Conservation (phyloP, 2,329 filamentous ascomycete species). For the Sporothrix variecibatus region DNA sequence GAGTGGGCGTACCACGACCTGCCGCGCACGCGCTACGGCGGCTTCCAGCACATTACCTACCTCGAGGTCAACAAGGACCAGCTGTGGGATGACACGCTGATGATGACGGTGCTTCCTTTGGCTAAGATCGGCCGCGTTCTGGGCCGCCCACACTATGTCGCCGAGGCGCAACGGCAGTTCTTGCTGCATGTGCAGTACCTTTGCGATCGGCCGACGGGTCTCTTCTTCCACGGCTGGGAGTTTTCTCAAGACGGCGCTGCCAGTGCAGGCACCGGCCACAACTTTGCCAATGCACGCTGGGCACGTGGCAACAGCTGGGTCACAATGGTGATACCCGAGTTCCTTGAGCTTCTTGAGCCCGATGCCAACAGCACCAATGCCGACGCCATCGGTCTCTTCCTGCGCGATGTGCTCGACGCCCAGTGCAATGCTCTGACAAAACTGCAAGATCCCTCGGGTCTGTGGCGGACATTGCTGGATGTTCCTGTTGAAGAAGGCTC, state of each 20-base stretch:
- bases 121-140: slow-evolving; percentile 77
- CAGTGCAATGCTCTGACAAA: slow-evolving; percentile 66
- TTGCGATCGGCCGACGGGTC: slow-evolving; percentile 68
- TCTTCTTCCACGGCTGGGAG: slow-evolving; percentile 83
- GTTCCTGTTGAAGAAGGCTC: slow-evolving; percentile 66
- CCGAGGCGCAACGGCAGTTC: slow-evolving; percentile 77
- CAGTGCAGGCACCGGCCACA: slow-evolving; percentile 49
- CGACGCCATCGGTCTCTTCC: slow-evolving; percentile 51
- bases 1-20: slow-evolving; percentile 82
- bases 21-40: slow-evolving; percentile 67
- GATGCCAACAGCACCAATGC: slow-evolving; percentile 59
- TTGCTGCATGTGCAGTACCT: slow-evolving; percentile 77
- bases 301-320: slow-evolving; percentile 70
- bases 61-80: slow-evolving; percentile 70
- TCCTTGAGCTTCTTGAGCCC: slow-evolving; percentile 71
- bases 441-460: slow-evolving; percentile 62
- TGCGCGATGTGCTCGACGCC: slow-evolving; percentile 65
- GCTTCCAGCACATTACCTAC: slow-evolving; percentile 78
- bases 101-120: slow-evolving; percentile 83
- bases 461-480: slow-evolving; percentile 76
- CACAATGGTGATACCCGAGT: slow-evolving; percentile 81
- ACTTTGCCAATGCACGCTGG: slow-evolving; percentile 61
- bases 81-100: slow-evolving; percentile 82
- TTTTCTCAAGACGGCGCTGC: slow-evolving; percentile 57
- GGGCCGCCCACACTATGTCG: slow-evolving; percentile 69